phyloP scores from a whole-genome alignment of 2,329 filamentous ascomycete genomes.

The Apiospora hydei region DNA sequence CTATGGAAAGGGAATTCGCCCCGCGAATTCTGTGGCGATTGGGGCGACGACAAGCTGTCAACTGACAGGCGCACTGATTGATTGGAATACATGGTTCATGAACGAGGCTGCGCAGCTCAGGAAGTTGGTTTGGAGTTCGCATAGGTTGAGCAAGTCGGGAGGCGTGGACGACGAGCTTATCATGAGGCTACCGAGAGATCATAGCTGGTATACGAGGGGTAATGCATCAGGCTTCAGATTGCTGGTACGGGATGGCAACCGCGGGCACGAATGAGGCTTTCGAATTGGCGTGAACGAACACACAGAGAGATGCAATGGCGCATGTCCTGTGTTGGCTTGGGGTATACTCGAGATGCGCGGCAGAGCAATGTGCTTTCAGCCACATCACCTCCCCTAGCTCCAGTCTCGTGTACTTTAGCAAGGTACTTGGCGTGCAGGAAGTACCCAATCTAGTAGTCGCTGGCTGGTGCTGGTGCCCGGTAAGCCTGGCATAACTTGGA shows the following conservation, averaged over 20 bases:
- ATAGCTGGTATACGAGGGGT: conserved; percentile 47
- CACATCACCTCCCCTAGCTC: conserved; percentile 21
- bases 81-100: conserved; percentile 63
- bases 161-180: conserved; percentile 47
- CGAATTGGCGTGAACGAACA: conserved; percentile 2
- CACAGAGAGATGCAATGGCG: conserved; percentile 17
- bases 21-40: conserved; percentile 54
- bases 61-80: conserved; percentile 68
- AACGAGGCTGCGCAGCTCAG: conserved; percentile 4
- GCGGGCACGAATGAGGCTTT: background rate
- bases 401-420: conserved; percentile 3
- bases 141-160: conserved; percentile 30
- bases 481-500: background rate
- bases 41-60: conserved; percentile 66
- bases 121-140: conserved; percentile 23
- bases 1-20: conserved; percentile 67
- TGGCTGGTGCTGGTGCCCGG: background rate
- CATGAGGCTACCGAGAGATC: conserved; percentile 55
- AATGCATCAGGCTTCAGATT: background rate
- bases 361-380: conserved; percentile 19
- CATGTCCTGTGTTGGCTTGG: conserved; percentile 11
- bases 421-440: background rate
- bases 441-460: background rate
- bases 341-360: conserved; percentile 18
- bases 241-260: conserved; percentile 9